Evolutionary conservation across 768 basidiomycete genomes (phyloP).

Genomic region (Psilocybe tampanensis): DNA sequence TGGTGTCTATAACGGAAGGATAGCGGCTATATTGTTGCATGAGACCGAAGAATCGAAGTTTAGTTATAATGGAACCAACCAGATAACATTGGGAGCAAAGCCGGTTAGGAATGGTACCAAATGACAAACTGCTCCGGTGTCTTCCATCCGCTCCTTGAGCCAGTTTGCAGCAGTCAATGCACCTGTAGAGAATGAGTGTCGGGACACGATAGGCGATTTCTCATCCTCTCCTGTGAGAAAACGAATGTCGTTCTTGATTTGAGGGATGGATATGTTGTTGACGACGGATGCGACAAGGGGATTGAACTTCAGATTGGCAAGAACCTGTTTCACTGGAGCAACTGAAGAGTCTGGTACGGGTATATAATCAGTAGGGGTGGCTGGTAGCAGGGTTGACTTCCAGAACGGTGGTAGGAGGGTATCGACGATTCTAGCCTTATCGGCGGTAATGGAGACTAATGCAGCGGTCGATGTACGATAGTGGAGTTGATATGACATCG

Average conservation of each 20-base stretch:
- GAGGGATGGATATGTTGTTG: conserved; percentile 63
- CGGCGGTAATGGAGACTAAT: conserved; percentile 49
- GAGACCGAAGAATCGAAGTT: background rate
- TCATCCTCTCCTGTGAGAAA: conserved; percentile 86
- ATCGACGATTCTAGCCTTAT: conserved; percentile 51
- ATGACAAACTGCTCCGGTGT: conserved; percentile 73
- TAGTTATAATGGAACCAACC: conserved; percentile 44
- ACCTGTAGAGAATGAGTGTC: conserved; percentile 82
- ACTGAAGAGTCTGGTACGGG: conserved; percentile 62
- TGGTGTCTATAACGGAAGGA: conserved; percentile 52
- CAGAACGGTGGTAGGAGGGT: conserved; percentile 71
- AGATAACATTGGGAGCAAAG: conserved; percentile 88
- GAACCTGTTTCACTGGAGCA: conserved; percentile 56
- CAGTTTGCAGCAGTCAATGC: conserved; percentile 68
- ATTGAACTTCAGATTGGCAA: conserved; percentile 64
- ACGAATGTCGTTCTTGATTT: conserved; percentile 71
- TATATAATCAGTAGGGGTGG: conserved; percentile 44
- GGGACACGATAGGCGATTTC: conserved; percentile 68
- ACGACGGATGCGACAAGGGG: conserved; percentile 70
- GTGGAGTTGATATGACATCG: conserved; percentile 36
- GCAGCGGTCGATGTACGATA: conserved; percentile 45
- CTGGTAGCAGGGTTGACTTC: conserved; percentile 67
- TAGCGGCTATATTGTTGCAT: conserved; percentile 51
- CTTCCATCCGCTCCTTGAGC: conserved; percentile 75
- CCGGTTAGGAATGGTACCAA: conserved; percentile 66